Percentiles rank a stretch among this genome's conserved stretches.
Conservation (phyloP, 129 eudicot genomes). For the Ambrosia trifida region DNA sequence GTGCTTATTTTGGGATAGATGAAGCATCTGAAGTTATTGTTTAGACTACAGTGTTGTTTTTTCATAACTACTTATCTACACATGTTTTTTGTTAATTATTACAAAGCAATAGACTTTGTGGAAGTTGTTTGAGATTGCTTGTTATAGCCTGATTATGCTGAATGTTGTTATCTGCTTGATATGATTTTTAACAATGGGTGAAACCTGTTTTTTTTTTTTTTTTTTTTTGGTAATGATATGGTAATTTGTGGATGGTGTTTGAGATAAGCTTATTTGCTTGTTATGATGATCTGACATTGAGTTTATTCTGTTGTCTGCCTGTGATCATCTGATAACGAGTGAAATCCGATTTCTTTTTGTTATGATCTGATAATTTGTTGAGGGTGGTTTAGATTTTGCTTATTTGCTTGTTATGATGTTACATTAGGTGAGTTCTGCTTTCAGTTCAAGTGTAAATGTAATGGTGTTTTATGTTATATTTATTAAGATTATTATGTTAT, state of each 20-base stretch:
- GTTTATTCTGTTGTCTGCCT: neutral
- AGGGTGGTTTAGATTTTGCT: neutral
- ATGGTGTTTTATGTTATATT: neutral
- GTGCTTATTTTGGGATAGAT: neutral
- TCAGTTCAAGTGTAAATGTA: neutral
- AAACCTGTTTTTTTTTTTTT: neutral
- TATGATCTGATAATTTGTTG: neutral
- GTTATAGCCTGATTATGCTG: neutral
- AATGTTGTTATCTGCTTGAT: neutral
- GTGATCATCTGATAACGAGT: neutral
- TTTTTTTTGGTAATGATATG: neutral
- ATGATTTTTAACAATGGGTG: neutral
- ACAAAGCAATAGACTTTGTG: neutral
- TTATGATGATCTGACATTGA: no score
- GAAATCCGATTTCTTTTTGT: neutral
- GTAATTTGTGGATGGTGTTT: neutral
- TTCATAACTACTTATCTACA: neutral
- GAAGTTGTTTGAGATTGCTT: neutral
- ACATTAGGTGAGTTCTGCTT: neutral
- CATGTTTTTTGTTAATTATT: neutral
- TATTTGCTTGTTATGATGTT: neutral
- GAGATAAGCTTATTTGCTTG: neutral
- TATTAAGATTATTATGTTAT: neutral
- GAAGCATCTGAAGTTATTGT: neutral
- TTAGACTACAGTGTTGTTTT: neutral